Conservation (phyloP, 345 rosid genomes). For the Populus nigra region DNA sequence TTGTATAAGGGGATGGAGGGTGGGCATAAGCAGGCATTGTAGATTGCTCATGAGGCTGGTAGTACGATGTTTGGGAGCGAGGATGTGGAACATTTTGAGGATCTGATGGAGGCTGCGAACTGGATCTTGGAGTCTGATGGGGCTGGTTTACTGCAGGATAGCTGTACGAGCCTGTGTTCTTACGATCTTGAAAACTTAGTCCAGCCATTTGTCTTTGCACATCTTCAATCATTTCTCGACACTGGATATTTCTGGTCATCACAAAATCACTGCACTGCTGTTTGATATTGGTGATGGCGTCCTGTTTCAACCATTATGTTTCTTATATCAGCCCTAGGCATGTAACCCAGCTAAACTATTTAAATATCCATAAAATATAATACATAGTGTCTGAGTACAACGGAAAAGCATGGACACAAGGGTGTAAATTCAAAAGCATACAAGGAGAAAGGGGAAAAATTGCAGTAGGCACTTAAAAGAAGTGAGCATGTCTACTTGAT, state of each 20-base stretch:
- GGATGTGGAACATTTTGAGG: constrained; percentile 45
- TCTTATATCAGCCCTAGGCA: neutral
- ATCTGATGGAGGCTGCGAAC: constrained; percentile 46
- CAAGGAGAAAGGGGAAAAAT: neutral
- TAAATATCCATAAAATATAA: neutral
- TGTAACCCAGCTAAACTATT: neutral
- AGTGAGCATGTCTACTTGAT: neutral
- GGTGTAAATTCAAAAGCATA: neutral
- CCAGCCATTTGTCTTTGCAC: constrained; percentile 91
- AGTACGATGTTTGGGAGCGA: constrained; percentile 53
- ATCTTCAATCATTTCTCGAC: constrained; percentile 96
- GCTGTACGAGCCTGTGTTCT: constrained; percentile 52
- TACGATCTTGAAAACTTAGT: constrained; percentile 81
- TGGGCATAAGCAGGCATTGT: constrained; percentile 55
- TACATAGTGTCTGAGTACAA: neutral
- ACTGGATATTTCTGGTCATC: constrained; percentile 95
- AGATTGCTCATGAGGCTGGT: constrained; percentile 70
- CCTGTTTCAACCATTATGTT: constrained; percentile 43
- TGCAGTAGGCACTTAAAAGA: neutral
- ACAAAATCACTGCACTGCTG: constrained; percentile 97
- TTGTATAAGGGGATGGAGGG: constrained; percentile 49
- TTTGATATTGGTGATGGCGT: constrained; percentile 89
- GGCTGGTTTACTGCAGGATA: constrained; percentile 70
- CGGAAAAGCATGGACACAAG: neutral
- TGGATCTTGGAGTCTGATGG: constrained; percentile 45